A percentile compares a stretch with the other conserved stretches of the same genome.
These are phyloP conservation scores for Xylariaceae sp. DNA, from an alignment of 2,329 filamentous ascomycete species.

Conservation along the genomic window DNA sequence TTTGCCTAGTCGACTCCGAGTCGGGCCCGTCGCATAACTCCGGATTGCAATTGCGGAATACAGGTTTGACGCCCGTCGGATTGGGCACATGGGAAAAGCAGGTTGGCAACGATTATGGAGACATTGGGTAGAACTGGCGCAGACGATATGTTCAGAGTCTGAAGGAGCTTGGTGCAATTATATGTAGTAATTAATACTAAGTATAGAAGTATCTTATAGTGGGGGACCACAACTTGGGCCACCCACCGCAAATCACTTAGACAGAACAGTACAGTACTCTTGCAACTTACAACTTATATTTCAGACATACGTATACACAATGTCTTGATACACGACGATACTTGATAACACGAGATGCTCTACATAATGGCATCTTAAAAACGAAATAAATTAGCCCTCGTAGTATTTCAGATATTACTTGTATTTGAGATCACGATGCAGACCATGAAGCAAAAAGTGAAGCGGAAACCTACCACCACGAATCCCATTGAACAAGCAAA, in stretches of 20 bases:
- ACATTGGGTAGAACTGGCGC: constrained; percentile 10
- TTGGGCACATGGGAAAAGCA: constrained; percentile 25
- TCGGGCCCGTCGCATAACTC: constrained; percentile 40
- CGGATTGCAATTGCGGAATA: constrained; percentile 33
- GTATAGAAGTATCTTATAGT: neutral
- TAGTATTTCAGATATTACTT: neutral
- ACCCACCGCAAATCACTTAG: neutral
- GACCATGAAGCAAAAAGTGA: constrained; percentile 23
- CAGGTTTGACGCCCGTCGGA: constrained; percentile 19
- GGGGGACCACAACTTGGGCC: neutral
- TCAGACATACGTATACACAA: too few relatives aligned
- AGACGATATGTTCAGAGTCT: neutral
- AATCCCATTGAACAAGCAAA: constrained; percentile 54
- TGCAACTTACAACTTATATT: too few relatives aligned
- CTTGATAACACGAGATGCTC: neutral
- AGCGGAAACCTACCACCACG: constrained; percentile 33
- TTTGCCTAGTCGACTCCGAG: constrained; percentile 44
- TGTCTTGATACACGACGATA: too few relatives aligned
- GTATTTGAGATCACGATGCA: constrained; percentile 19
- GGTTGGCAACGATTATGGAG: constrained; percentile 2
- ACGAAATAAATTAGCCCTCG: neutral
- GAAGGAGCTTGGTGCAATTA: neutral
- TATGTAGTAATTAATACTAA: neutral
- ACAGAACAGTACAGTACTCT: too few relatives aligned
- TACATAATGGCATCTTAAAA: constrained; percentile 4